Conservation (phyloP, 192 early-diverging fungal species). For the Coemansia sp. region DNA sequence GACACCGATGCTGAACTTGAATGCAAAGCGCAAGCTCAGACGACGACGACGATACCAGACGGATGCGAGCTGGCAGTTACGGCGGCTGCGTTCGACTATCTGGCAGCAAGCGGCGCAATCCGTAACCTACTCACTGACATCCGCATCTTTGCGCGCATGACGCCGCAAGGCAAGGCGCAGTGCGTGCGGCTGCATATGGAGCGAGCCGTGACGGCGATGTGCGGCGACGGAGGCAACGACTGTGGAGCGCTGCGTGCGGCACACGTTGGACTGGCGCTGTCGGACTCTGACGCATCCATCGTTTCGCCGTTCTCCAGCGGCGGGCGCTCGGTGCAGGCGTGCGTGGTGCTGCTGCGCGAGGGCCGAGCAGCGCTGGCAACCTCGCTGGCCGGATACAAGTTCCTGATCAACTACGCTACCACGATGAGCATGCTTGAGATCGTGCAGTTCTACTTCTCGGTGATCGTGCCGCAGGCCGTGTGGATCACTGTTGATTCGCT, state of each 20-base stretch:
- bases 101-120: slow-evolving; percentile 48
- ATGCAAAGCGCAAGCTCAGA: slow-evolving; percentile 6
- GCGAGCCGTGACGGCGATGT: slow-evolving; percentile 79
- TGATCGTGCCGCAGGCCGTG: slow-evolving; percentile 66
- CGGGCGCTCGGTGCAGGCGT: slow-evolving; percentile 62
- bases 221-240: slow-evolving; percentile 88
- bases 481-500: slow-evolving; percentile 79
- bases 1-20: slow-evolving; percentile 44
- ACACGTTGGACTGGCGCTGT: slow-evolving; percentile 79
- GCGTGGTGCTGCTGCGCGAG: slow-evolving; percentile 73
- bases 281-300: slow-evolving; percentile 80
- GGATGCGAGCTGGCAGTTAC: slow-evolving; percentile 72
- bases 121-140: slow-evolving; percentile 64
- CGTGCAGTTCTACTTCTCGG: slow-evolving; percentile 73
- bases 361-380: slow-evolving; percentile 76
- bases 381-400: slow-evolving; percentile 76
- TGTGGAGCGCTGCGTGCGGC: slow-evolving; percentile 79
- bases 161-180: slow-evolving; percentile 74
- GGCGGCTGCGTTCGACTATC: slow-evolving; percentile 64
- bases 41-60: slow-evolving; percentile 4
- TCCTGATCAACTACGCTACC: slow-evolving; percentile 74
- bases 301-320: slow-evolving; percentile 81
- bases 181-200: slow-evolving; percentile 80
- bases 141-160: slow-evolving; percentile 79
- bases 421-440: slow-evolving; percentile 68